A percentile compares a stretch with the other conserved stretches of the same genome.
Evolutionary conservation across 192 early-diverging fungal species (phyloP).

Genomic region (Lunasporangiospora selenospora): DNA sequence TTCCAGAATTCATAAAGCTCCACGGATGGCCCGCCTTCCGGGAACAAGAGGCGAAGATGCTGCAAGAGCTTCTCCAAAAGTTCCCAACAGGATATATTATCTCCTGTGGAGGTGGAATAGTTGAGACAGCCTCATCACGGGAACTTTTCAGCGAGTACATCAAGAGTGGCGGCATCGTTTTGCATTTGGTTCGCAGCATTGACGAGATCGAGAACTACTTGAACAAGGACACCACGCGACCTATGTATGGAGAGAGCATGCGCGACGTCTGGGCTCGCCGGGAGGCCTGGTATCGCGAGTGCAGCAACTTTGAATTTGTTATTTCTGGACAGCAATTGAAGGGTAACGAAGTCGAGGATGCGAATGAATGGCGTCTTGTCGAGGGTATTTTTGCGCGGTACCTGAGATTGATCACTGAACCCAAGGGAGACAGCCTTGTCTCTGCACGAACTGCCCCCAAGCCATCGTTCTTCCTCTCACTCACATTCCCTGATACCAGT

Average conservation of each 20-base stretch:
- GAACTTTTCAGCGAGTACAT: constrained; percentile 68
- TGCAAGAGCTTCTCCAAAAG: constrained; percentile 64
- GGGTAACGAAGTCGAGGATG: constrained; percentile 50
- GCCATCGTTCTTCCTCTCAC: constrained; percentile 85
- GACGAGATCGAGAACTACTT: constrained; percentile 83
- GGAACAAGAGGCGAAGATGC: constrained; percentile 71
- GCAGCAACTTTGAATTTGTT: constrained; percentile 85
- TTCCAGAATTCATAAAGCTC: constrained; percentile 78
- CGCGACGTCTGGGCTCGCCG: constrained; percentile 81
- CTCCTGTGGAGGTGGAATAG: constrained; percentile 95
- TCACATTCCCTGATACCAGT: constrained; percentile 75
- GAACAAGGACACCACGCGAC: constrained; percentile 80
- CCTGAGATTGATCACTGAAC: constrained; percentile 65
- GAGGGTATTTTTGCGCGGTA: constrained; percentile 80
- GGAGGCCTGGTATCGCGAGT: constrained; percentile 75
- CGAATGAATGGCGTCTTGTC: constrained; percentile 71
- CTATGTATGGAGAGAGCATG: constrained; percentile 84
- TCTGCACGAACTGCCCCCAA: constrained; percentile 43
- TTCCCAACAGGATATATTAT: constrained; percentile 73
- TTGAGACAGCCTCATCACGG: constrained; percentile 82
- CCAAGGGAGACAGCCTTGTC: constrained; percentile 22
- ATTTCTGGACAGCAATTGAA: constrained; percentile 58
- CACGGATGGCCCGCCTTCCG: constrained; percentile 92
- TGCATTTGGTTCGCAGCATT: constrained; percentile 86
- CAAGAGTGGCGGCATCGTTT: constrained; percentile 62